phyloP scores from a whole-genome alignment of 2,329 filamentous ascomycete genomes.

The Lachnellula suecica region DNA sequence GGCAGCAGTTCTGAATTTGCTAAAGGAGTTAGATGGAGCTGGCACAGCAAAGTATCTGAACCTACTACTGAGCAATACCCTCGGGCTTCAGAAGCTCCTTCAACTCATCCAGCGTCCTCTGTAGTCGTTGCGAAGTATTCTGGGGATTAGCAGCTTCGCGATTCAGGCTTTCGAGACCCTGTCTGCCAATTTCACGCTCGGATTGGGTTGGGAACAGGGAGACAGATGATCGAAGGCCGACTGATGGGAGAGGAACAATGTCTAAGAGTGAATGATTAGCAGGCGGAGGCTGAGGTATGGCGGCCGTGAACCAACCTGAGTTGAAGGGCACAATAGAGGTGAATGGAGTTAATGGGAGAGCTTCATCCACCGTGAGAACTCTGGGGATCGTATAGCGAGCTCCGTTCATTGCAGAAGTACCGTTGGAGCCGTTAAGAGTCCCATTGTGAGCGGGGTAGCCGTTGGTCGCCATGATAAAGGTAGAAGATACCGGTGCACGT shows the following conservation, averaged over 20 bases:
- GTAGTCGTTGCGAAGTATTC: constrained; percentile 63
- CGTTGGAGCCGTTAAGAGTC: constrained; percentile 19
- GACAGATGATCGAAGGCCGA: constrained; percentile 52
- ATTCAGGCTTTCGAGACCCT: constrained; percentile 67
- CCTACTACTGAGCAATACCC: constrained; percentile 61
- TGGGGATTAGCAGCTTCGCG: constrained; percentile 60
- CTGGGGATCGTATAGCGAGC: constrained; percentile 29
- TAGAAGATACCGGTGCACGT: neutral
- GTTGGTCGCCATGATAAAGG: constrained; percentile 27
- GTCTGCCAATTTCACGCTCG: constrained; percentile 51
- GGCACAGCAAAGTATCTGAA: neutral
- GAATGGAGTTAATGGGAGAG: constrained; percentile 79
- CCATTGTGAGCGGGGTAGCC: constrained; percentile 24
- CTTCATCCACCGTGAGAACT: constrained; percentile 68
- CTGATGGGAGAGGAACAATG: constrained; percentile 63
- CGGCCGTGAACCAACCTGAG: constrained; percentile 54
- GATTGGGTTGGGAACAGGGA: constrained; percentile 51
- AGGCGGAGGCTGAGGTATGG: constrained; percentile 2
- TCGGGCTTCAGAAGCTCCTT: constrained; percentile 70
- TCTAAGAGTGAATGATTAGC: constrained; percentile 42
- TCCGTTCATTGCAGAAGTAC: constrained; percentile 13
- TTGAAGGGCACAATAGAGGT: constrained; percentile 78
- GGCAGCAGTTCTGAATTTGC: constrained; percentile 57
- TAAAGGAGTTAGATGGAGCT: constrained; percentile 36
- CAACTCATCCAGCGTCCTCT: constrained; percentile 72